Conservation (phyloP, 2,329 filamentous ascomycete genomes). For the Diaporthe helianthi region DNA sequence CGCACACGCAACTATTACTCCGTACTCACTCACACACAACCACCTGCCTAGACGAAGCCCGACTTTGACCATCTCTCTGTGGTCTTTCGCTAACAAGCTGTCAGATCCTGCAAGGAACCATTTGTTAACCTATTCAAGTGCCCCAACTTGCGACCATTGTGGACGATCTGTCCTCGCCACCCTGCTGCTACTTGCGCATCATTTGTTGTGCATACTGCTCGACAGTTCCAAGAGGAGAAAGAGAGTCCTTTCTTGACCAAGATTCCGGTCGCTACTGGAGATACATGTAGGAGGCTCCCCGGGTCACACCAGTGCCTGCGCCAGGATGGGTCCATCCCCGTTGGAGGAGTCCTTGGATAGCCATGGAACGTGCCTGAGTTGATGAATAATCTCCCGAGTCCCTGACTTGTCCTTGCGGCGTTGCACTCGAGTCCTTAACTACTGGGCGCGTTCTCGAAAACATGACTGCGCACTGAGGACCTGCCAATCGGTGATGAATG, state of each 20-base stretch:
- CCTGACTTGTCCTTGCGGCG: background rate
- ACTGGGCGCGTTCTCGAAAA: background rate
- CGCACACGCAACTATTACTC: background rate
- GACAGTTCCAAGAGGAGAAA: background rate
- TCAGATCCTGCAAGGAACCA: conserved; percentile 20
- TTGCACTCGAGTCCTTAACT: background rate
- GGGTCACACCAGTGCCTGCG: conserved; percentile 1
- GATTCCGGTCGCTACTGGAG: conserved; percentile 13
- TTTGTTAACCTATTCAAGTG: background rate
- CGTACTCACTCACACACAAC: background rate
- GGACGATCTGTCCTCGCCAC: background rate
- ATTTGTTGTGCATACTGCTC: background rate
- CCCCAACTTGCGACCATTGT: background rate
- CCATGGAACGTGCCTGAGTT: conserved; percentile 16
- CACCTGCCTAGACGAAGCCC: conserved; percentile 5
- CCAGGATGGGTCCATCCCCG: conserved; percentile 31
- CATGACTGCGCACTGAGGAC: background rate
- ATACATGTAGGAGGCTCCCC: conserved; percentile 24
- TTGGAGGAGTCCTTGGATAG: conserved; percentile 13
- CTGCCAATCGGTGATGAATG: background rate
- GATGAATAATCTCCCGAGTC: conserved; percentile 25
- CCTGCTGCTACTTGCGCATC: background rate
- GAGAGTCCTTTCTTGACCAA: background rate
- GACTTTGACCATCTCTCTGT: background rate
- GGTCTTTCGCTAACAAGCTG: background rate